Conservation (phyloP, 371 early-diverging fungal genomes). For the Umbelopsis sp. region DNA sequence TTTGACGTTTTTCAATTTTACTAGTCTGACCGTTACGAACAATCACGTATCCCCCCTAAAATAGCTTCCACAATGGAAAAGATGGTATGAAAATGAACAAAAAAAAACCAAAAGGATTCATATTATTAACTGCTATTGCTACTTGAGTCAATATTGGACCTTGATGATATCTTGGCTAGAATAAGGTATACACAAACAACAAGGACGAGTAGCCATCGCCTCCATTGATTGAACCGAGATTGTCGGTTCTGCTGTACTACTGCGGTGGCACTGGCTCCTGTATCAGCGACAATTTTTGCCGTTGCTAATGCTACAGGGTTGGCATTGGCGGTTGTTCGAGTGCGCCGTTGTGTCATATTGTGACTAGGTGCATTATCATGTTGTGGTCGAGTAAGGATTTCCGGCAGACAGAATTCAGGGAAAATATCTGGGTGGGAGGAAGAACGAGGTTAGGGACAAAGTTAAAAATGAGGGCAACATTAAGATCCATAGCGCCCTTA, state of each 20-base stretch:
- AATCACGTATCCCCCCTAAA: not conserved
- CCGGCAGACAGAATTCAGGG: constrained; percentile 74
- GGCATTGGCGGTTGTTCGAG: constrained; percentile 15
- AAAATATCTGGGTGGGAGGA: constrained; percentile 60
- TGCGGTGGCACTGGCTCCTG: constrained; percentile 19
- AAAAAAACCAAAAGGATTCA: not conserved
- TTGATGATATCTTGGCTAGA: constrained; percentile 13
- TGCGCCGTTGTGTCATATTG: constrained; percentile 21
- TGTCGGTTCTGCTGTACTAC: constrained; percentile 33
- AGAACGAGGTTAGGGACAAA: not conserved
- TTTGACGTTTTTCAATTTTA: constrained; percentile 17
- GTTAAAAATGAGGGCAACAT: not conserved
- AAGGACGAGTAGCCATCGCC: constrained; percentile 16
- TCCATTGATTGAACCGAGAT: constrained; percentile 18
- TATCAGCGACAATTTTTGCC: constrained; percentile 26
- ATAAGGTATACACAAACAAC: constrained; percentile 19
- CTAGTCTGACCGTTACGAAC: not conserved
- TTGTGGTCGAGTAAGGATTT: constrained; percentile 45
- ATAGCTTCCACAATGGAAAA: not conserved
- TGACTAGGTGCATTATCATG: constrained; percentile 26
- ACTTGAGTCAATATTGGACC: constrained; percentile 12
- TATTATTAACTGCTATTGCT: constrained; percentile 7
- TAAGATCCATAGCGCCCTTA: constrained; percentile 25
- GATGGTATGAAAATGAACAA: not conserved
- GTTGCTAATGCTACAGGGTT: constrained; percentile 25